phyloP scores from a whole-genome alignment of 2,329 filamentous ascomycete species.

The Calonectria fujianensis region DNA sequence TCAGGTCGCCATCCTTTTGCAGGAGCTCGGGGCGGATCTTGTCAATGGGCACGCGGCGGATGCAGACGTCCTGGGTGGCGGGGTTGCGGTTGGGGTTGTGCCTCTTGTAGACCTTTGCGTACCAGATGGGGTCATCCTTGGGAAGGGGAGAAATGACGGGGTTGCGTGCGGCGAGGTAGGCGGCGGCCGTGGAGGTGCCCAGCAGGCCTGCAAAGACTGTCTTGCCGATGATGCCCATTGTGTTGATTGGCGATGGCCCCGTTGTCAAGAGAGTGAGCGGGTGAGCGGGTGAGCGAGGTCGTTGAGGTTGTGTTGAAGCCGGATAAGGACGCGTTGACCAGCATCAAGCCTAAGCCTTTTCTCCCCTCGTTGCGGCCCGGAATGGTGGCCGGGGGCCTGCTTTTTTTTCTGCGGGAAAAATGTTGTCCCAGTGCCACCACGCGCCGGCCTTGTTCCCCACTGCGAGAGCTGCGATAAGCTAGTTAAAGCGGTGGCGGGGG shows the following conservation, averaged over 20 bases:
- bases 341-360: background rate
- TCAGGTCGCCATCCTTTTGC: slow-evolving; percentile 74
- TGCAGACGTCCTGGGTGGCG: slow-evolving; percentile 77
- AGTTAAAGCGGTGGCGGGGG: slow-evolving; percentile 20
- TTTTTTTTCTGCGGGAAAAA: slow-evolving; percentile 44
- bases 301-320: too few relatives aligned
- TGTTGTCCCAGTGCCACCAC: slow-evolving; percentile 27
- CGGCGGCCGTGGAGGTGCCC: slow-evolving; percentile 68
- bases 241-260: slow-evolving; percentile 7
- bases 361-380: slow-evolving; percentile 7
- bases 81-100: slow-evolving; percentile 79
- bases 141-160: slow-evolving; percentile 74
- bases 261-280: too few relatives aligned
- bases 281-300: too few relatives aligned
- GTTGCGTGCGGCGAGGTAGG: slow-evolving; percentile 72
- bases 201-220: slow-evolving; percentile 67
- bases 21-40: slow-evolving; percentile 80
- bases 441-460: slow-evolving; percentile 13
- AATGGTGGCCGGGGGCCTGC: slow-evolving; percentile 35
- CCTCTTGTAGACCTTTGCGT: slow-evolving; percentile 72
- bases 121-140: slow-evolving; percentile 77
- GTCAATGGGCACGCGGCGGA: slow-evolving; percentile 76
- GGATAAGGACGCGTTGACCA: slow-evolving; percentile 26
- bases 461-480: slow-evolving; percentile 8
- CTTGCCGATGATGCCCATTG: slow-evolving; percentile 74